These are phyloP conservation scores for Mucor ambiguus DNA, from an alignment of 371 early-diverging fungal species.

Conservation along the genomic window DNA sequence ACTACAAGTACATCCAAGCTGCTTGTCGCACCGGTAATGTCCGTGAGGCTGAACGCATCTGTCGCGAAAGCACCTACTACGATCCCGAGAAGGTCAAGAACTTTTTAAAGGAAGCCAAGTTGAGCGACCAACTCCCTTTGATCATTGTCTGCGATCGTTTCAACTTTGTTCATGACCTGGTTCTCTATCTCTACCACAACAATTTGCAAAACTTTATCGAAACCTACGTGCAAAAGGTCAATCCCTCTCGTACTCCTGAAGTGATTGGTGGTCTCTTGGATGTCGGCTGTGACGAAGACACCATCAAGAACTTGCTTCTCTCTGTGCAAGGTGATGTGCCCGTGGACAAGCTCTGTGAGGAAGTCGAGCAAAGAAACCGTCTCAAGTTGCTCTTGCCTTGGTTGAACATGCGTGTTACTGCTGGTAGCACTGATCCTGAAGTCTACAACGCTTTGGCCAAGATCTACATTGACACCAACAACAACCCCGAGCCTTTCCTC, in stretches of 20 bases:
- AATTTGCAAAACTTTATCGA: slow-evolving; percentile 94
- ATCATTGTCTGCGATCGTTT: slow-evolving; percentile 98
- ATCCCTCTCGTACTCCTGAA: slow-evolving; percentile 90
- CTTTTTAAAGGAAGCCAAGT: slow-evolving; percentile 95
- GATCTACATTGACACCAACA: slow-evolving; percentile 98
- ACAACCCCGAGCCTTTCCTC: slow-evolving; percentile 95
- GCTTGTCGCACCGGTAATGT: slow-evolving; percentile 92
- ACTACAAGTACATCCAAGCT: slow-evolving; percentile 98
- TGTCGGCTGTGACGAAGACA: slow-evolving; percentile 95
- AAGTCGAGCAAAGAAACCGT: slow-evolving; percentile 96
- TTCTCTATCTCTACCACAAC: slow-evolving; percentile 94
- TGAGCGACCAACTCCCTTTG: slow-evolving; percentile 93
- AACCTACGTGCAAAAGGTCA: slow-evolving; percentile 97
- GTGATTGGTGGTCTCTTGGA: slow-evolving; percentile 97
- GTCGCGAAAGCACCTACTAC: slow-evolving; percentile 93
- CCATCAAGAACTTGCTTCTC: slow-evolving; percentile 87
- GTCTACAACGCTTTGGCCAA: slow-evolving; percentile 97
- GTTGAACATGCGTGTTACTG: slow-evolving; percentile 86
- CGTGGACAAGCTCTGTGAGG: slow-evolving; percentile 87
- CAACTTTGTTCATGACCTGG: slow-evolving; percentile 95
- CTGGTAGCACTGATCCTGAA: slow-evolving; percentile 83
- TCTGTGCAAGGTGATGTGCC: slow-evolving; percentile 82
- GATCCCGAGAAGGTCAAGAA: slow-evolving; percentile 98
- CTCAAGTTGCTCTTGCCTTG: slow-evolving; percentile 93
- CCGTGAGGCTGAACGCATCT: slow-evolving; percentile 97